Conservation (phyloP, 371 early-diverging fungal genomes). For the Mortierella sp. region DNA sequence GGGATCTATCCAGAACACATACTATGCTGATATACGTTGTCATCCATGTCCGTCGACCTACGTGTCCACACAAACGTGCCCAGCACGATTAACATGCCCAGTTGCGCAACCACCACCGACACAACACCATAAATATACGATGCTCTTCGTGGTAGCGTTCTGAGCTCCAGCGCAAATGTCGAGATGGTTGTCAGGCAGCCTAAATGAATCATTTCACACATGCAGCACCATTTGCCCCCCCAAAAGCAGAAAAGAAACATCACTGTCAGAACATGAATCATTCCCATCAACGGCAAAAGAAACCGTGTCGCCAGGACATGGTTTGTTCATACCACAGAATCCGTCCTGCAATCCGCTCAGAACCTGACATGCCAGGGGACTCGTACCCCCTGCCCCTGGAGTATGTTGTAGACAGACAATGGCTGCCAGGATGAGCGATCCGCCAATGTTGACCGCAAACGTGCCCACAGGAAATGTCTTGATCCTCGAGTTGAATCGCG, state of each 20-base stretch:
- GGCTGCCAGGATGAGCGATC: constrained; percentile 65
- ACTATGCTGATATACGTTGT: constrained; percentile 10
- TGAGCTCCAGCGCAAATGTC: constrained; percentile 73
- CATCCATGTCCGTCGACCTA: constrained; percentile 7
- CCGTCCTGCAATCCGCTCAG: constrained; percentile 70
- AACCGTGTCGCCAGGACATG: no score
- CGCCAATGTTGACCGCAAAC: constrained; percentile 71
- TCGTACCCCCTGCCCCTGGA: constrained; percentile 30
- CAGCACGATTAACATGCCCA: constrained; percentile 61
- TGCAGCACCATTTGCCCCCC: no score
- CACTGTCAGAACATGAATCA: no score
- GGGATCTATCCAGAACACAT: constrained; percentile 5
- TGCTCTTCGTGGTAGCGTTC: constrained; percentile 46
- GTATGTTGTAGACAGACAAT: constrained; percentile 59
- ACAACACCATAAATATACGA: constrained; percentile 60
- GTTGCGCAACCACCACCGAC: constrained; percentile 60
- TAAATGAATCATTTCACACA: no score
- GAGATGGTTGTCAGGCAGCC: constrained; percentile 81
- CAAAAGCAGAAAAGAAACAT: no score
- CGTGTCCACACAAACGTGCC: constrained; percentile 67
- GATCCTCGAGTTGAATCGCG: constrained; percentile 59
- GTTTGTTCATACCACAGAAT: constrained; percentile 76
- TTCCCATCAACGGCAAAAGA: no score
- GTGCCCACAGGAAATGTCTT: constrained; percentile 72
- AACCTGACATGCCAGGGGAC: constrained; percentile 59